Evolutionary conservation across 305 asterid genomes (phyloP).

Genomic region (Fraxinus baroniana): DNA sequence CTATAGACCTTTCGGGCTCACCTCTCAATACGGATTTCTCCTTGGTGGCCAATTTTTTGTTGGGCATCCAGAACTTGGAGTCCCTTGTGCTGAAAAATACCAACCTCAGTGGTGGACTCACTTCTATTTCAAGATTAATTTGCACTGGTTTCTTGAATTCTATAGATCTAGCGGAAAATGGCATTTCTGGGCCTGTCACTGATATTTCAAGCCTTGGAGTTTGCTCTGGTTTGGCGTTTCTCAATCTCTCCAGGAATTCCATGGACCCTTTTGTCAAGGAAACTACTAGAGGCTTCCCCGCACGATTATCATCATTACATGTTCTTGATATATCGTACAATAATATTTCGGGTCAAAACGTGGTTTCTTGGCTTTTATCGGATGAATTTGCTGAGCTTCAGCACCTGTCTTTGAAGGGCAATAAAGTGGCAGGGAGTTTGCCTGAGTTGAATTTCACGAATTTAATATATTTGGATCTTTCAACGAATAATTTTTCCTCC

Average conservation of each 20-base stretch:
- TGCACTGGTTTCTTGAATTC: slow-evolving; percentile 39
- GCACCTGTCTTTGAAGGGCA: slow-evolving; percentile 59
- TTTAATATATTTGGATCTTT: slow-evolving; percentile 65
- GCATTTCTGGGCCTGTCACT: slow-evolving; percentile 61
- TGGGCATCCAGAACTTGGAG: slow-evolving; percentile 48
- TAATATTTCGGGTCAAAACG: slow-evolving; percentile 57
- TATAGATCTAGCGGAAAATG: slow-evolving; percentile 71
- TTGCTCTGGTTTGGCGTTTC: slow-evolving; percentile 53
- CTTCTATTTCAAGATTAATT: slow-evolving; percentile 36
- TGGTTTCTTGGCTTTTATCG: slow-evolving; percentile 58
- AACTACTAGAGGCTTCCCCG: slow-evolving; percentile 12
- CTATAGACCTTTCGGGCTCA: slow-evolving; percentile 57
- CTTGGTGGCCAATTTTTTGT: slow-evolving; percentile 46
- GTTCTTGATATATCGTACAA: slow-evolving; percentile 80
- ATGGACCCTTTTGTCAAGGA: slow-evolving; percentile 44
- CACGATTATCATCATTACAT: slow-evolving; percentile 31
- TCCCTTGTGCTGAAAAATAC: slow-evolving; percentile 55
- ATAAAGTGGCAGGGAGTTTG: slow-evolving; percentile 48
- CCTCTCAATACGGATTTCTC: slow-evolving; percentile 51
- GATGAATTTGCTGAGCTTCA: slow-evolving; percentile 46
- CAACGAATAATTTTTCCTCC: slow-evolving; percentile 62
- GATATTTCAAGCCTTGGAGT: slow-evolving; percentile 51
- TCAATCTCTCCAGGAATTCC: slow-evolving; percentile 63
- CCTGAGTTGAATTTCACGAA: slow-evolving; percentile 46
- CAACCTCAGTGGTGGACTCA: slow-evolving; percentile 54